Conservation (phyloP, 805 yeast species). For the Metschnikowia cerradonensis region DNA sequence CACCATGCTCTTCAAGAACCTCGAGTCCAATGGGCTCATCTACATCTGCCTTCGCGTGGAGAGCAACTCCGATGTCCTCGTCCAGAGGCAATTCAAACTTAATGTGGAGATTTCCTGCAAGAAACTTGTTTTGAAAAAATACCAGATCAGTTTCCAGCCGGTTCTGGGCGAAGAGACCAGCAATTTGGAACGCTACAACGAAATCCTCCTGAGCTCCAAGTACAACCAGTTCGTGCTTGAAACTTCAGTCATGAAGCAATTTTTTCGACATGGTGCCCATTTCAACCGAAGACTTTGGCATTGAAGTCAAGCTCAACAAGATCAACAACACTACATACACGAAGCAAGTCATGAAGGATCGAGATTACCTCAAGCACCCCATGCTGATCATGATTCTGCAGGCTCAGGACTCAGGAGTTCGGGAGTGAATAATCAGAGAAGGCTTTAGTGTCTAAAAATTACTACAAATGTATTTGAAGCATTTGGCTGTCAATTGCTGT, state of each 20-base stretch:
- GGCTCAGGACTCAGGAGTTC: too few relatives aligned
- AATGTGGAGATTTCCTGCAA: constrained; percentile 58
- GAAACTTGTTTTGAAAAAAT: constrained; percentile 56
- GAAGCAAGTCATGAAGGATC: constrained; percentile 46
- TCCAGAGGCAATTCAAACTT: constrained; percentile 38
- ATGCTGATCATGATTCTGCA: constrained; percentile 51
- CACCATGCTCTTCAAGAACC: constrained; percentile 53
- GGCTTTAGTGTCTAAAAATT: too few relatives aligned
- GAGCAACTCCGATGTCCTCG: constrained; percentile 33
- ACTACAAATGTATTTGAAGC: too few relatives aligned
- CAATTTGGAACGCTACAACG: constrained; percentile 44
- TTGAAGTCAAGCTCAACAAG: constrained; percentile 45
- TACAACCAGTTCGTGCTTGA: constrained; percentile 53
- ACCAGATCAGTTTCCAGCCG: constrained; percentile 54
- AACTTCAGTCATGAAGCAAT: constrained; percentile 46
- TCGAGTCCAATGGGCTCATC: constrained; percentile 36
- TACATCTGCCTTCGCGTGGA: constrained; percentile 35
- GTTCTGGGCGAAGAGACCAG: constrained; percentile 41
- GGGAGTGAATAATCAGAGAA: too few relatives aligned
- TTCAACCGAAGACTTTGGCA: constrained; percentile 56
- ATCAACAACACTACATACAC: constrained; percentile 59
- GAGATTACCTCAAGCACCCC: constrained; percentile 52
- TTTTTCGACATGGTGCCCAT: constrained; percentile 55
- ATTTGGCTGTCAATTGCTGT: too few relatives aligned
- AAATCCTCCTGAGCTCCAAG: constrained; percentile 29